Evolutionary conservation across 768 basidiomycete species (phyloP), one percentile per base, ranked within the genome.

Genomic region (Pleurotus citrinopileatus): DNA sequence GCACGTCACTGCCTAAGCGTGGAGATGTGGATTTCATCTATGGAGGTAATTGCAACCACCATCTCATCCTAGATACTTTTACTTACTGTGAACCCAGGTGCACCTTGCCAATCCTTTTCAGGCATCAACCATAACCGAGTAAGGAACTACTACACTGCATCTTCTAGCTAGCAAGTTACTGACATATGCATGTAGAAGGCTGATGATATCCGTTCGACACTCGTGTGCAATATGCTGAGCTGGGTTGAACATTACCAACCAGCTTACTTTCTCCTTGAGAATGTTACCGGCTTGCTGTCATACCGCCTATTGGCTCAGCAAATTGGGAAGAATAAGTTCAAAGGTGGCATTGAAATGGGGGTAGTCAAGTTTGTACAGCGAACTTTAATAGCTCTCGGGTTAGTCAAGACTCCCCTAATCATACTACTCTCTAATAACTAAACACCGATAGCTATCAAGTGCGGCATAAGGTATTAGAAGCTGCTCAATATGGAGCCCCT

Each of bases 81-180:
- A 19, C 26, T 44, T 29, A 48, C 37, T 25, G n/a, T 40, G 4
- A 20, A 6, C 47, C 5, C 53, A 88, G 88, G 88, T 2, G 87
- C 88, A 3, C 89, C 89, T 10, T 91, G 89, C 60, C 89, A 90
- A 58, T 79, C 83, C 2, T 91, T 89, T 59, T 85, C 83, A 56
- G 60, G 67, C 0, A 83, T 83, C 55, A 91, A 90, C 53, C 81
- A 82, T 56, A 65, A 69, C 32, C 83, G 81, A 63, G 86, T 84
- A 55, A 62, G 73, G n/a, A n/a, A n/a, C n/a, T n/a, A n/a, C n/a
- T n/a, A n/a, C n/a, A n/a, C n/a, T n/a, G n/a, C n/a, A n/a, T n/a
- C n/a, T n/a, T 36, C 25, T 19, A 46, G 37, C 23, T 32, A n/a
- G n/a, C n/a, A n/a, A n/a, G n/a, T n/a, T 47, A 27, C 34, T 26